Evolutionary conservation across 1,284 basidiomycete genomes (phyloP).

Genomic region (Cryptococcus floricola): DNA sequence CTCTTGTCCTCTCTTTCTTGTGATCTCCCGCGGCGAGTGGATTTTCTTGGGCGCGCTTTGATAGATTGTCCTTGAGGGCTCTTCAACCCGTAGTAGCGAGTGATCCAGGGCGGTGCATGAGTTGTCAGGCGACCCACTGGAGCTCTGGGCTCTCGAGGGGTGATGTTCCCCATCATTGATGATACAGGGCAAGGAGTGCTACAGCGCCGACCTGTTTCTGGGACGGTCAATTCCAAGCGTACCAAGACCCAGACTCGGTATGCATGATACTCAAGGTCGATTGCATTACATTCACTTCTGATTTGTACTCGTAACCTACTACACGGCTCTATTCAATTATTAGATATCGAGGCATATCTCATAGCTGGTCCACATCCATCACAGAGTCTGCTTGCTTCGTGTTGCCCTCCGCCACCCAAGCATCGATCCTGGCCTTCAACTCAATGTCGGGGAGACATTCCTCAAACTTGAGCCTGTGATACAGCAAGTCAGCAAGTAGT

Average conservation of each 20-base stretch:
- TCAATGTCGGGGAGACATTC: constrained; percentile 71
- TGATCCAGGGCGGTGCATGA: too few species aligned
- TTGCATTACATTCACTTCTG: not conserved
- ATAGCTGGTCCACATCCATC: constrained; percentile 44
- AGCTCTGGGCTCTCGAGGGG: not conserved
- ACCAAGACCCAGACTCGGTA: not conserved
- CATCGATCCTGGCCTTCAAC: constrained; percentile 62
- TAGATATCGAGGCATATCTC: not conserved
- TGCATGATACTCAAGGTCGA: not conserved
- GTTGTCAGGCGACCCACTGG: too few species aligned
- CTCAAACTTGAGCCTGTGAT: constrained; percentile 60
- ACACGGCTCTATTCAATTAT: not conserved
- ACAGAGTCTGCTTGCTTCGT: constrained; percentile 24
- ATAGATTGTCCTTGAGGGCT: too few species aligned
- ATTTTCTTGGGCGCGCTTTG: too few species aligned
- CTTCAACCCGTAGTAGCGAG: too few species aligned
- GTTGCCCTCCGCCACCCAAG: constrained; percentile 57
- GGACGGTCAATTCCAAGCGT: too few species aligned
- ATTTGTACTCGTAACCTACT: not conserved
- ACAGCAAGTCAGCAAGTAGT: not conserved
- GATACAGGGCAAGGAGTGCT: not conserved
- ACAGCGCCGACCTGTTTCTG: too few species aligned
- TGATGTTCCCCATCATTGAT: not conserved
- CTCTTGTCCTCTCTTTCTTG: too few species aligned
- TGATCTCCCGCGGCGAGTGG: too few species aligned